phyloP scores from a whole-genome alignment of 192 early-diverging fungal genomes.

The Geosiphon pyriformis region DNA sequence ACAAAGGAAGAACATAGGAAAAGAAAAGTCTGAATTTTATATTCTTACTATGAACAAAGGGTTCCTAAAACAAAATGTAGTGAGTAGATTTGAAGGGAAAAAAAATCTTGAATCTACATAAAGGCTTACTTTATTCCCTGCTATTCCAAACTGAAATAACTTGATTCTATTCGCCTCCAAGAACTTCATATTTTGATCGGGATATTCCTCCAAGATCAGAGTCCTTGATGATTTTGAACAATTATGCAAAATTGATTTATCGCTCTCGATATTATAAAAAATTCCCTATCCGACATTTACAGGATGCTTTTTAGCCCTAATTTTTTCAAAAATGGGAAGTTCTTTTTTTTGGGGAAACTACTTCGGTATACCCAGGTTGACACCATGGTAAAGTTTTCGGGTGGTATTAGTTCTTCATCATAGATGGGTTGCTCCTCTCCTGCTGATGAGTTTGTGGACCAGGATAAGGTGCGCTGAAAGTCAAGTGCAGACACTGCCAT shows the following conservation, averaged over 20 bases:
- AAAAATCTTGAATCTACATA: background rate
- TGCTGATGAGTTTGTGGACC: slow-evolving; percentile 5
- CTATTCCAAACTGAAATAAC: slow-evolving; percentile 82
- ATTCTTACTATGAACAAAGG: slow-evolving; percentile 57
- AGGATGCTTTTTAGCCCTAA: slow-evolving; percentile 83
- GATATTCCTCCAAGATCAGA: slow-evolving; percentile 90
- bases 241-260: too few species aligned
- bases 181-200: slow-evolving; percentile 82
- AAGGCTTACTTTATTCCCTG: slow-evolving; percentile 80
- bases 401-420: slow-evolving; percentile 74
- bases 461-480: slow-evolving; percentile 2
- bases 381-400: slow-evolving; percentile 96
- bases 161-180: slow-evolving; percentile 70
- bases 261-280: too few species aligned
- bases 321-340: slow-evolving; percentile 85
- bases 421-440: slow-evolving; percentile 39
- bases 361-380: slow-evolving; percentile 89
- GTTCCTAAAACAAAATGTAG: slow-evolving; percentile 38
- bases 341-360: slow-evolving; percentile 89
- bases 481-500: background rate
- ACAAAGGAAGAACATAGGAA: background rate
- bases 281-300: too few species aligned
- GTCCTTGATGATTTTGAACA: slow-evolving; percentile 48
- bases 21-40: background rate
- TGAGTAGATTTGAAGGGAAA: background rate